phyloP scores from a whole-genome alignment of 1,284 basidiomycete genomes.

The Ceratobasidium sp. region DNA sequence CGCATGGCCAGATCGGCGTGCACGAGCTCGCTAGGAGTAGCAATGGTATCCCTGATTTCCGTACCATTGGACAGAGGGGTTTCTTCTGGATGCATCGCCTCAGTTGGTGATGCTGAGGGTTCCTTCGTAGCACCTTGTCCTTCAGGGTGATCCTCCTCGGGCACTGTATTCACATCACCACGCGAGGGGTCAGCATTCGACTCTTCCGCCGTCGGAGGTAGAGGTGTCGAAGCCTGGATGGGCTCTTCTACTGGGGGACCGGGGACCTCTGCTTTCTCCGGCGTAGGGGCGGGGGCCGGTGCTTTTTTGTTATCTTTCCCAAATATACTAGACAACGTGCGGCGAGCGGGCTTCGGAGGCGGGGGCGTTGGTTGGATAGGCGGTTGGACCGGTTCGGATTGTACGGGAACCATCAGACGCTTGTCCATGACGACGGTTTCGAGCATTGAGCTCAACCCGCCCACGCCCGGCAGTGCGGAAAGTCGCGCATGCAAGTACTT shows the following conservation, averaged over 20 bases:
- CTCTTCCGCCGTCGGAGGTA: conserved; percentile 4
- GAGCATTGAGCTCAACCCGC: conserved; percentile 73
- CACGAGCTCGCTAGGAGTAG: conserved; percentile 15
- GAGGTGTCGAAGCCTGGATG: conserved; percentile 9
- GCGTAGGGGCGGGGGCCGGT: conserved; percentile 5
- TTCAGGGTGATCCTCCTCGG: conserved; percentile 21
- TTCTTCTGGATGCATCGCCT: conserved; percentile 21
- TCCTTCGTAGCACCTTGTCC: conserved; percentile 1
- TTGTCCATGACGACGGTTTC: conserved; percentile 86
- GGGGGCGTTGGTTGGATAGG: conserved; percentile 12
- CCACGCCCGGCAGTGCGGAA: conserved; percentile 73
- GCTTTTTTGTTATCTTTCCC: conserved; percentile 36
- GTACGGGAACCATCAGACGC: conserved; percentile 48
- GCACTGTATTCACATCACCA: not conserved
- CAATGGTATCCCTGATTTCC: conserved; percentile 28
- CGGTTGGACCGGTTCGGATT: conserved; percentile 6
- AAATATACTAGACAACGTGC: conserved; percentile 42
- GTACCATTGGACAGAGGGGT: conserved; percentile 15
- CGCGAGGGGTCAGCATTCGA: conserved; percentile 3
- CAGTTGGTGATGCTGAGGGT: conserved; percentile 28
- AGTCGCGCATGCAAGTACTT: conserved; percentile 78
- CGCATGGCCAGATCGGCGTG: conserved; percentile 6
- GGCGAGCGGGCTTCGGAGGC: conserved; percentile 43
- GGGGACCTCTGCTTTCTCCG: conserved; percentile 25
- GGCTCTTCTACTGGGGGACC: conserved; percentile 4